Conservation (phyloP, 305 asterid species). For the Solanum hybrid region DNA sequence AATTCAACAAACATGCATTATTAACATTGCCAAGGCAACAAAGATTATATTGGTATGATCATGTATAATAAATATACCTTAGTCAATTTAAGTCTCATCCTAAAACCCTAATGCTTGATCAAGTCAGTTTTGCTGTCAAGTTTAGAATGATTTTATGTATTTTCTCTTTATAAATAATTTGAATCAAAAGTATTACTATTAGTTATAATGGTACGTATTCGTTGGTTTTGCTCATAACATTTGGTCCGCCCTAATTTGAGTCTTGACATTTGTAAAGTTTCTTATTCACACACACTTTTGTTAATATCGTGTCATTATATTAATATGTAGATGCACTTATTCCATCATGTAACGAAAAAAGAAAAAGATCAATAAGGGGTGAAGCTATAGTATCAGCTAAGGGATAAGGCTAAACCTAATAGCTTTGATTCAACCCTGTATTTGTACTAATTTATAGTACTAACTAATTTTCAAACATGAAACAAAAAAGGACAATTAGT, state of each 20-base stretch:
- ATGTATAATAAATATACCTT: not conserved
- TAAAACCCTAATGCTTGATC: not conserved
- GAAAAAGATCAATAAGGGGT: not conserved
- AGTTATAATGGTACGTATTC: not conserved
- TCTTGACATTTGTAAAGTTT: not conserved
- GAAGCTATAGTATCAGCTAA: not conserved
- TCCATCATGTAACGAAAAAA: not conserved
- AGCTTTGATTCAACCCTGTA: not conserved
- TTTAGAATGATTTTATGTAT: too few species aligned
- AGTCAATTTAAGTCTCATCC: not conserved
- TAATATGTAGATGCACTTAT: not conserved
- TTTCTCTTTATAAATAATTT: too few species aligned
- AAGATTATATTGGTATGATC: not conserved
- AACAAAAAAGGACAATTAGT: not conserved
- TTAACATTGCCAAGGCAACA: not conserved
- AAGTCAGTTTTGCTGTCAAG: not conserved
- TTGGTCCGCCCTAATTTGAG: not conserved
- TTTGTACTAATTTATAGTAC: not conserved
- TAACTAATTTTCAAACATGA: not conserved
- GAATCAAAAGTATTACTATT: not conserved
- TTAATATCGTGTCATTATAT: not conserved
- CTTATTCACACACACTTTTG: not conserved
- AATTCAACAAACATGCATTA: not conserved
- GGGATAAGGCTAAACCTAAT: not conserved
- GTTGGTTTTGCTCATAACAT: not conserved